Conservation (phyloP, 495 filamentous ascomycete genomes). For the Penicillium cataractarum region DNA sequence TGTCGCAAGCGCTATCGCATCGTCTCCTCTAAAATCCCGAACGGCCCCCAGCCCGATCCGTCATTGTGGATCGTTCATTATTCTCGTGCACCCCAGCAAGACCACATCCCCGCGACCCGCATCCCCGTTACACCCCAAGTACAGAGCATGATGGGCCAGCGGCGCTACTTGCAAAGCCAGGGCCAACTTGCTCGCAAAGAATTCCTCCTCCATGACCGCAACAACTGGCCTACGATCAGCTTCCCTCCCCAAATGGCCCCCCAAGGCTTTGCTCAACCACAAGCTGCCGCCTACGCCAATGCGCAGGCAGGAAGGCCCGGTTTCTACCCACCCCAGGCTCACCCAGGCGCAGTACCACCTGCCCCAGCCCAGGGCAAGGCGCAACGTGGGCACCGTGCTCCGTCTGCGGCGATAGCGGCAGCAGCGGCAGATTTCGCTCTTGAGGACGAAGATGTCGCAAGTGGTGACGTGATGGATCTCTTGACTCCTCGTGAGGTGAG, state of each 20-base stretch:
- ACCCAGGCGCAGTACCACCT: slow-evolving; percentile 31
- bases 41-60: slow-evolving; percentile 69
- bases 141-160: slow-evolving; percentile 62
- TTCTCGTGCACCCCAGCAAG: slow-evolving; percentile 66
- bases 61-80: slow-evolving; percentile 96
- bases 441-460: slow-evolving; percentile 85
- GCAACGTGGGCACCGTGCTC: slow-evolving; percentile 43
- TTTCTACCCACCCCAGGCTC: slow-evolving; percentile 42
- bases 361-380: slow-evolving; percentile 37
- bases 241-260: slow-evolving; percentile 59
- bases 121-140: slow-evolving; percentile 63
- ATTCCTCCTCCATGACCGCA: slow-evolving; percentile 87
- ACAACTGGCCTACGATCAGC: slow-evolving; percentile 84
- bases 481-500: slow-evolving; percentile 88
- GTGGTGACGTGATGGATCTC: slow-evolving; percentile 85
- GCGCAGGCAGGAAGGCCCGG: slow-evolving; percentile 38
- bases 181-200: slow-evolving; percentile 88
- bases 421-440: slow-evolving; percentile 57
- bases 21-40: slow-evolving; percentile 61
- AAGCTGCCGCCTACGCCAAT: slow-evolving; percentile 21
- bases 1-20: slow-evolving; percentile 83
- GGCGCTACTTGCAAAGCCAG: slow-evolving; percentile 70
- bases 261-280: slow-evolving; percentile 40
- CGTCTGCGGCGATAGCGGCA: slow-evolving; percentile 39
- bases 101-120: slow-evolving; percentile 67